Percentiles rank a stretch among this genome's conserved stretches.
phyloP scores from a whole-genome alignment of 75 land plant species.

The Azolla pinnata region DNA sequence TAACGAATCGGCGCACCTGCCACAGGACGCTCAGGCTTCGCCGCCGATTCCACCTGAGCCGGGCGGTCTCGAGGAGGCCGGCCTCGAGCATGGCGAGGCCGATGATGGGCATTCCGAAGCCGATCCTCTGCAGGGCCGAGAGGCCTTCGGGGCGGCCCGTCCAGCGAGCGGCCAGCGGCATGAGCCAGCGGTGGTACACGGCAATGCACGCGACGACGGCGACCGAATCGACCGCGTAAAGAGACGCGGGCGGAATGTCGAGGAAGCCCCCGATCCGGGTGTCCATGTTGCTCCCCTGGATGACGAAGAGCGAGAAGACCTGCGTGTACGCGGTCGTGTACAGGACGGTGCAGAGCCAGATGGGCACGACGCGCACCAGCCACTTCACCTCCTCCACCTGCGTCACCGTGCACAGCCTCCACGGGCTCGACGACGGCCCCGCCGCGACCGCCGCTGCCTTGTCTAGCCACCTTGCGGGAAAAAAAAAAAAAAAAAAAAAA shows the following conservation, averaged over 20 bases:
- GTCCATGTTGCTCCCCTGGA: constrained; percentile 66
- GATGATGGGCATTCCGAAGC: constrained; percentile 13
- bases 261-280: constrained; percentile 53
- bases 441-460: too few relatives aligned
- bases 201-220: constrained; percentile 26
- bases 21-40: not conserved
- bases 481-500: too few relatives aligned
- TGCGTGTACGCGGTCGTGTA: constrained; percentile 55
- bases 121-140: constrained; percentile 15
- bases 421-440: too few relatives aligned
- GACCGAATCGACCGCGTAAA: constrained; percentile 41
- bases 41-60: not conserved
- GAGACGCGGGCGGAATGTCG: constrained; percentile 61
- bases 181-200: constrained; percentile 14
- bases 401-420: constrained; percentile 51
- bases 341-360: constrained; percentile 43
- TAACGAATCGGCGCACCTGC: too few relatives aligned
- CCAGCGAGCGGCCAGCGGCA: constrained; percentile 2
- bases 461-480: too few relatives aligned
- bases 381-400: constrained; percentile 61
- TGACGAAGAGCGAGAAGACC: constrained; percentile 62
- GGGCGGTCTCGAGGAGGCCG: not conserved
- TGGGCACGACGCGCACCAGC: constrained; percentile 39
- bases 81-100: constrained; percentile 18
- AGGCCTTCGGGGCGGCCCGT: constrained; percentile 11